Evolutionary conservation across 768 basidiomycete genomes (phyloP), one percentile per base, ranked within the genome.

Genomic region (Sporobolomyces roseus): DNA sequence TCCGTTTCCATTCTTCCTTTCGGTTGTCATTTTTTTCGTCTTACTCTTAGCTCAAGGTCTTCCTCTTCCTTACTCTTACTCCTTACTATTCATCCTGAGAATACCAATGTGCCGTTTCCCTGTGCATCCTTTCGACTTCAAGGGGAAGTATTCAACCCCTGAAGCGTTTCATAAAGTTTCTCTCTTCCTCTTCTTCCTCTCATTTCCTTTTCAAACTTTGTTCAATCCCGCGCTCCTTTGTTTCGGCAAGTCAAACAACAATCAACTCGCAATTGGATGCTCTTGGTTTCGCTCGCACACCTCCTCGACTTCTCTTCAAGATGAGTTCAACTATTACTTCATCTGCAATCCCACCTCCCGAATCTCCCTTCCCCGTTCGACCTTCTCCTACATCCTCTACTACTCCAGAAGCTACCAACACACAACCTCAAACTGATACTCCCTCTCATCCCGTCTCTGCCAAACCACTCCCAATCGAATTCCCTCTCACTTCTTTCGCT

Each of bases 391-490:
- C 43, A 10, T 6, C 46, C 21, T 17, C 35, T 16, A 4, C 33
- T 6, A 25, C 17, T 4, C 7, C 27, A 23, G 25, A 29, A n/a
- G 1, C 54, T 19, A 56, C n/a, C n/a, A n/a, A n/a, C n/a, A n/a
- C n/a, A n/a, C n/a, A n/a, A n/a, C n/a, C n/a, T n/a, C n/a, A n/a
- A n/a, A n/a, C n/a, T n/a, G n/a, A n/a, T n/a, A n/a, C 56, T 27
- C 7, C 27, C 3, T 9, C n/a, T 29, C 4, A 21, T 9, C 43
- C 45, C 2, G 33, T 48, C 8, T 36, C 45, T 21, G 62, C 59
- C 1, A 60, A 64, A 32, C 63, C 63, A 2, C 2, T 69, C 19
- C 63, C 68, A 2, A 58, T 97, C 77, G 61, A 63, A 29, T 65
- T 55, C 41, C 72, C 72, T 2, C 36, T 73, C 36, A 70, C 65